Percentiles rank a stretch among this genome's conserved stretches.
Evolutionary conservation across 176 grass and related monocot species (phyloP).

Genomic region (Carex parvula): DNA sequence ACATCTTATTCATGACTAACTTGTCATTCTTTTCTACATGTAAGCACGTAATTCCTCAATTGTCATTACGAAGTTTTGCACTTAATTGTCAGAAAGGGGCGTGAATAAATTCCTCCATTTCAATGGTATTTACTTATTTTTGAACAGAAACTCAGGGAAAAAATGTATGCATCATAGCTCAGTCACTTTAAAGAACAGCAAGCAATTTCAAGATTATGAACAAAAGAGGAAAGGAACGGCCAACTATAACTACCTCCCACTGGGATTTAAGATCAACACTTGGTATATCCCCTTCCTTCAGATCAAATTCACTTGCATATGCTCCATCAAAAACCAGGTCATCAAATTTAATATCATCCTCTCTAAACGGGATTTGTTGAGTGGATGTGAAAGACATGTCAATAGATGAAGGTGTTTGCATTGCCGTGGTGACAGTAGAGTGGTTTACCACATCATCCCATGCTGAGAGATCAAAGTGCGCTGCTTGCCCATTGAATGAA

Average conservation of each 20-base stretch:
- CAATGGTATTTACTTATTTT: not conserved
- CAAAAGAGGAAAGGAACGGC: not conserved
- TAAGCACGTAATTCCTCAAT: not conserved
- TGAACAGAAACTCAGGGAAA: not conserved
- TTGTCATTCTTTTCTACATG: not conserved
- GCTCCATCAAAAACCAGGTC: conserved; percentile 51
- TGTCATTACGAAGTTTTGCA: not conserved
- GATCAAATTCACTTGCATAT: conserved; percentile 42
- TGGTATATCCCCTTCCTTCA: conserved; percentile 36
- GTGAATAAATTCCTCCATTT: not conserved
- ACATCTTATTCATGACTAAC: not conserved
- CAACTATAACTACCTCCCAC: conserved; percentile 48
- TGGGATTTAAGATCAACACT: conserved; percentile 38
- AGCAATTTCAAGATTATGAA: not conserved
- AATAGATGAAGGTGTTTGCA: conserved; percentile 30
- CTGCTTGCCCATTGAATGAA: conserved; percentile 44
- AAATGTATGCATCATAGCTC: not conserved
- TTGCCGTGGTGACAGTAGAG: conserved; percentile 18
- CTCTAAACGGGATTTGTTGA: conserved; percentile 37
- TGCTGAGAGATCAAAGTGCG: conserved; percentile 48
- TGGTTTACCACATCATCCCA: conserved; percentile 45
- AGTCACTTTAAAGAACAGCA: not conserved
- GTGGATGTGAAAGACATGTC: conserved; percentile 30
- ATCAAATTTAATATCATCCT: conserved; percentile 45
- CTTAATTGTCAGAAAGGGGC: not conserved